phyloP scores from a whole-genome alignment of 768 basidiomycete genomes.

The Clitopilus passeckerianus region DNA sequence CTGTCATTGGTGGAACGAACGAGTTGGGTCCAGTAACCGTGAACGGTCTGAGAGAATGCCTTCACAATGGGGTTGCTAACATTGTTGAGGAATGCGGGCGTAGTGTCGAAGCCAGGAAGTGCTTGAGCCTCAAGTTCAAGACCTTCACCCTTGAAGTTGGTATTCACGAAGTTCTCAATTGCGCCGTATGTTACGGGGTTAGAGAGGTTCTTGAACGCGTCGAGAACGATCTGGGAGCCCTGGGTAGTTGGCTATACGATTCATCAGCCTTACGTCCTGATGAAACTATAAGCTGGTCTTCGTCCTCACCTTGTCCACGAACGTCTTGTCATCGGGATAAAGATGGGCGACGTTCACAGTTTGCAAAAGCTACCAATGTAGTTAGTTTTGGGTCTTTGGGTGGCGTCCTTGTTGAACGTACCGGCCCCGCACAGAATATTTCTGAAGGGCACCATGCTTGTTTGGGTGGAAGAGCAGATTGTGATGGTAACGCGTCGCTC shows the following conservation, averaged over 20 bases:
- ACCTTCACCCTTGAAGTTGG: slow-evolving; percentile 81
- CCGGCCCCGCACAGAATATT: slow-evolving; percentile 79
- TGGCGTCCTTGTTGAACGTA: slow-evolving; percentile 27
- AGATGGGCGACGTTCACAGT: slow-evolving; percentile 75
- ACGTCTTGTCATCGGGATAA: slow-evolving; percentile 80
- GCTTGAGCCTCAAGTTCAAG: slow-evolving; percentile 66
- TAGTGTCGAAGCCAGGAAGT: slow-evolving; percentile 56
- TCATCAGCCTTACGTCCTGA: not conserved
- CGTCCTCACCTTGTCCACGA: slow-evolving; percentile 62
- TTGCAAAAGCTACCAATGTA: slow-evolving; percentile 61
- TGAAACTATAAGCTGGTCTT: not conserved
- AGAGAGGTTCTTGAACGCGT: slow-evolving; percentile 57
- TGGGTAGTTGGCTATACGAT: slow-evolving; percentile 65
- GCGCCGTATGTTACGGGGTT: slow-evolving; percentile 53
- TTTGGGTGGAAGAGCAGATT: slow-evolving; percentile 55
- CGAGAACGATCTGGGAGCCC: slow-evolving; percentile 57
- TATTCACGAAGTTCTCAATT: slow-evolving; percentile 65
- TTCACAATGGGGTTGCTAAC: slow-evolving; percentile 65
- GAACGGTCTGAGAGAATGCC: slow-evolving; percentile 74
- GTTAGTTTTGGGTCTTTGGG: not conserved
- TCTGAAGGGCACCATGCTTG: slow-evolving; percentile 73
- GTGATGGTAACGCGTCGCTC: slow-evolving; percentile 54
- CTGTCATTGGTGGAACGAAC: slow-evolving; percentile 71
- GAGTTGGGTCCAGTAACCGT: slow-evolving; percentile 81
- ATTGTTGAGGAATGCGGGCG: slow-evolving; percentile 66